Conservation (phyloP, 305 asterid species). For the Salvia sclarea region DNA sequence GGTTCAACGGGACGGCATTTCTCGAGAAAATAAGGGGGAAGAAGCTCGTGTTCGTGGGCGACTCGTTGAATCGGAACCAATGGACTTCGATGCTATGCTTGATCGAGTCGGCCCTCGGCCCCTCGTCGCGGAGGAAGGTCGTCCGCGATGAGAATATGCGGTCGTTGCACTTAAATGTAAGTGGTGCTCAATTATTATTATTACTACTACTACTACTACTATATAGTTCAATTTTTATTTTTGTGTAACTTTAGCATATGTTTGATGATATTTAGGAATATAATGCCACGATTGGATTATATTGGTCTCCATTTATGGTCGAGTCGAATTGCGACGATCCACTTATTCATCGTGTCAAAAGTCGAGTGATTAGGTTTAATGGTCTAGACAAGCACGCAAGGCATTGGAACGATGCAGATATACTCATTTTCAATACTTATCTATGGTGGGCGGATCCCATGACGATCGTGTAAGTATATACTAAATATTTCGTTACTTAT, state of each 20-base stretch:
- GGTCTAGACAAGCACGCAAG: slow-evolving; percentile 61
- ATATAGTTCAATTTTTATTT: background rate
- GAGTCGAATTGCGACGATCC: slow-evolving; percentile 68
- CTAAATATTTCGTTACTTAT: too few species aligned
- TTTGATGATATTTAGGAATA: slow-evolving; percentile 44
- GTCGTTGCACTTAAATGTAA: slow-evolving; percentile 35
- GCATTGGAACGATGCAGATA: slow-evolving; percentile 69
- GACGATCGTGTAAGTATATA: slow-evolving; percentile 43
- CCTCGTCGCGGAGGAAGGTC: slow-evolving; percentile 16
- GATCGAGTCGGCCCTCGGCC: slow-evolving; percentile 38
- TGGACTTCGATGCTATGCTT: slow-evolving; percentile 52
- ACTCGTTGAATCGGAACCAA: slow-evolving; percentile 51
- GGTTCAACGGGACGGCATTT: slow-evolving; percentile 45
- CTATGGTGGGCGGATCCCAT: slow-evolving; percentile 68
- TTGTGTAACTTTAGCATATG: background rate
- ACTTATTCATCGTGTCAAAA: slow-evolving; percentile 26
- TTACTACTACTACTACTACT: too few species aligned
- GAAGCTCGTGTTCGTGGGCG: slow-evolving; percentile 47
- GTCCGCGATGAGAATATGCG: slow-evolving; percentile 30
- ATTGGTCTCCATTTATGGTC: slow-evolving; percentile 74
- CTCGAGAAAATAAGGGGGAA: slow-evolving; percentile 52
- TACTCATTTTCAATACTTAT: slow-evolving; percentile 58
- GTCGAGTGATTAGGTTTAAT: slow-evolving; percentile 39
- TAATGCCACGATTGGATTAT: slow-evolving; percentile 59
- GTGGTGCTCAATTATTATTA: background rate